phyloP scores from a whole-genome alignment of 257 asterid genomes.

The Coffea canephora region DNA sequence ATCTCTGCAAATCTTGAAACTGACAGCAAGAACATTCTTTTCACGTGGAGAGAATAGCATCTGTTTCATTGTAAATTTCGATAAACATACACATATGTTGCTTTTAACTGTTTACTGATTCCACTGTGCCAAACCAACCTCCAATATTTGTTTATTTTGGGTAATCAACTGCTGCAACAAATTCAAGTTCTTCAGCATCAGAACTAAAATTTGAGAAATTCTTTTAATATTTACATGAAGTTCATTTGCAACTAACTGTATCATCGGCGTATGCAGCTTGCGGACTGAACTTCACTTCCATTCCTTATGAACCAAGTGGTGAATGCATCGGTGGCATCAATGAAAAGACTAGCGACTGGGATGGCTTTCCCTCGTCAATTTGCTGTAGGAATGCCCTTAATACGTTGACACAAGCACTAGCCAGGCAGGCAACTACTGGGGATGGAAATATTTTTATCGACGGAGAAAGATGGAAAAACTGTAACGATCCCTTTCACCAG shows the following conservation, averaged over 20 bases:
- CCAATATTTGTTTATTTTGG: too few species aligned
- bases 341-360: constrained; percentile 45
- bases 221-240: not conserved
- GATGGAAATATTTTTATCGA: constrained; percentile 37
- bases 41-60: not conserved
- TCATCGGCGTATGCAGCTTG: constrained; percentile 38
- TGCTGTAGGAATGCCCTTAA: constrained; percentile 65
- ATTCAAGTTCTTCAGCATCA: not conserved
- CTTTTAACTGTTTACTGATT: not conserved
- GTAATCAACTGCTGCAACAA: not conserved
- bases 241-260: not conserved
- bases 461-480: constrained; percentile 39
- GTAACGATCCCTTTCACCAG: constrained; percentile 31
- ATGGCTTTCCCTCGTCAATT: constrained; percentile 39
- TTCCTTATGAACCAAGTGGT: constrained; percentile 57
- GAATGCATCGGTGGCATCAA: constrained; percentile 43
- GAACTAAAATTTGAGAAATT: not conserved
- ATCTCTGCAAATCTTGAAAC: too few species aligned
- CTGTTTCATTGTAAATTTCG: not conserved
- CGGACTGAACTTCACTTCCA: constrained; percentile 44
- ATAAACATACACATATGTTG: too few species aligned
- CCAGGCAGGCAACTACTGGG: constrained; percentile 30
- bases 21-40: not conserved
- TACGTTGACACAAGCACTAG: constrained; percentile 49
- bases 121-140: not conserved